phyloP scores from a whole-genome alignment of 2,329 filamentous ascomycete genomes.

The Clathrospora elynae region DNA sequence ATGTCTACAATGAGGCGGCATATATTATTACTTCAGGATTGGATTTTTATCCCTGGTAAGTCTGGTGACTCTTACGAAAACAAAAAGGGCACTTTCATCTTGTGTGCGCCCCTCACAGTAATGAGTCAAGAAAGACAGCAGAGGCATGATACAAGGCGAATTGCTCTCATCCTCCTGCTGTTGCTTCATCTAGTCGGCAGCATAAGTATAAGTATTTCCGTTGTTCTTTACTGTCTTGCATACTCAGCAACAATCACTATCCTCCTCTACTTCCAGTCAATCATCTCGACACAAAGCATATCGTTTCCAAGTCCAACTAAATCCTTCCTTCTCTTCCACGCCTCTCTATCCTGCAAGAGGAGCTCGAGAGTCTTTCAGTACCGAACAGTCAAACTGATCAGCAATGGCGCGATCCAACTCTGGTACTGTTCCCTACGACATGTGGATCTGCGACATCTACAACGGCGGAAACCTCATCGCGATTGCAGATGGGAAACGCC shows the following conservation, averaged over 20 bases:
- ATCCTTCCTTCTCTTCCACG: too few relatives aligned
- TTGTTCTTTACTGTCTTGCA: too few relatives aligned
- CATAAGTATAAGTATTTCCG: too few relatives aligned
- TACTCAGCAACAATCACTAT: too few relatives aligned
- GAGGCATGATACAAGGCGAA: too few relatives aligned
- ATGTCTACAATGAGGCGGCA: conserved; percentile 6
- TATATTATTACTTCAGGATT: neutral
- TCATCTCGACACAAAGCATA: too few relatives aligned
- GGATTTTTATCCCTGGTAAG: neutral
- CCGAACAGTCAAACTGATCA: neutral
- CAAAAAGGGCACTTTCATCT: conserved; percentile 1
- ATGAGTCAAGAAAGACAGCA: conserved; percentile 1
- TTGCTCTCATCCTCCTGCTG: too few relatives aligned
- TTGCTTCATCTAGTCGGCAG: too few relatives aligned
- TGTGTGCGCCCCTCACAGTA: neutral
- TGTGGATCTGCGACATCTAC: conserved; percentile 18
- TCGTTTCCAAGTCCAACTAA: too few relatives aligned
- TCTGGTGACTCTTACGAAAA: neutral
- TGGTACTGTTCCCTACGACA: conserved; percentile 6
- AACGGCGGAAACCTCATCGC: conserved; percentile 11
- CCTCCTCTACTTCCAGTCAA: too few relatives aligned
- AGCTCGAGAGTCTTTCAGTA: too few relatives aligned
- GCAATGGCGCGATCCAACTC: neutral
- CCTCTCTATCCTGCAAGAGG: too few relatives aligned
- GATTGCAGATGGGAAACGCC: conserved; percentile 1